phyloP scores from a whole-genome alignment of 768 basidiomycete genomes.

The Pisolithus microcarpus region DNA sequence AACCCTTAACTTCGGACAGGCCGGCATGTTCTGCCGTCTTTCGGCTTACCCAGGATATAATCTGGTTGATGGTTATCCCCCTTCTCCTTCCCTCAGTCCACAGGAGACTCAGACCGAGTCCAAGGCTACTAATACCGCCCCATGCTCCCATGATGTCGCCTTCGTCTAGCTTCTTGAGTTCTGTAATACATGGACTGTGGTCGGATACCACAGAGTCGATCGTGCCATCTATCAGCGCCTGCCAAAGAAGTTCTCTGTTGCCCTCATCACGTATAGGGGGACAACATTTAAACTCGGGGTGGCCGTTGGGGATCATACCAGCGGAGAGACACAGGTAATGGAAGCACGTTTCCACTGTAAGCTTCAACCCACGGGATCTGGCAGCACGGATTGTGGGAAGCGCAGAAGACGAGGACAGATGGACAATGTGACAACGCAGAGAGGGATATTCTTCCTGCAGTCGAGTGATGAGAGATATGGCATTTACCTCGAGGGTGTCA shows the following conservation, averaged over 20 bases:
- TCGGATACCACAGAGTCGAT: conserved; percentile 96
- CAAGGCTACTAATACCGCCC: conserved; percentile 92
- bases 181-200: conserved; percentile 84
- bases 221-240: conserved; percentile 68
- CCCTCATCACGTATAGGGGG: conserved; percentile 76
- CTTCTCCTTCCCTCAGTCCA: conserved; percentile 73
- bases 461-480: conserved; percentile 68
- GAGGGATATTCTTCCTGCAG: conserved; percentile 57
- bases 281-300: conserved; percentile 91
- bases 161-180: conserved; percentile 69
- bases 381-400: conserved; percentile 72
- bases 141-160: conserved; percentile 87
- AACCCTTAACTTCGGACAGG: conserved; percentile 62
- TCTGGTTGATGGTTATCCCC: conserved; percentile 49
- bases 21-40: conserved; percentile 78
- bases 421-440: conserved; percentile 88
- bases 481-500: conserved; percentile 67
- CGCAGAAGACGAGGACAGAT: conserved; percentile 82
- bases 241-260: conserved; percentile 77
- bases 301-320: conserved; percentile 63
- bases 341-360: conserved; percentile 96
- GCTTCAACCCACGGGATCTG: conserved; percentile 49
- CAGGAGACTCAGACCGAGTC: conserved; percentile 79
- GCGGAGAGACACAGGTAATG: conserved; percentile 85
- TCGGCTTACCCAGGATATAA: conserved; percentile 70